Base-by-base conservation (phyloP, 2,329 filamentous ascomycete species). In the Pseudonectria buxi region DNA sequence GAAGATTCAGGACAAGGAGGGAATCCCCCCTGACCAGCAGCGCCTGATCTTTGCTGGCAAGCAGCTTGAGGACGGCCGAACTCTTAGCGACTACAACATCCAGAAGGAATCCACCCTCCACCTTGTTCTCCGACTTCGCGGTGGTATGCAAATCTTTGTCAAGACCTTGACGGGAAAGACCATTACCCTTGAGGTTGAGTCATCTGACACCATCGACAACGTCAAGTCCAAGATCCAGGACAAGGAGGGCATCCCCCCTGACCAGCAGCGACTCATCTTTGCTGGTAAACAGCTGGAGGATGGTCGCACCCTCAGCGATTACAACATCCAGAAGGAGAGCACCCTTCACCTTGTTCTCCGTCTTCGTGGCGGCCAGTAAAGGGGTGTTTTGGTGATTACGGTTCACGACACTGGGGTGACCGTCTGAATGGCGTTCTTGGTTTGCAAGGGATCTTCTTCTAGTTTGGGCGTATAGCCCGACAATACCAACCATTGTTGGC, bases 191-290 rank as follows among this genome's bases (percentile, higher is more conserved):
- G 86, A 94, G 66, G 87, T 94, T 3, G 87, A 94, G 62, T 88
- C 83, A 0, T 84, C 77, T 3, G 88, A 95, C 56, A 95, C 88
- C 33, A 95, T 95, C 62, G 88, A 95, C 71, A 95, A 95, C 46
- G 89, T 95, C 31, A 95, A 95, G 79, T 80, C 75, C 36, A 96
- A 95, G 78, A 96, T 95, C 37, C 90, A 96, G 65, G 90, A 96
- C 59, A 95, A 96, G 78, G 89, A 96, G 67, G 90, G 90, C 30
- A 95, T 96, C 39, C 90, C 89, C 31, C 89, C 89, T 13, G 89
- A 95, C 61, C 89, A 95, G 66, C 89, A 95, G 71, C 89, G 89
- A 55, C 67, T 95, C 45, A 95, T 95, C 64, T 95, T 95, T 54
- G 89, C 89, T 41, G 89, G 89, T 45, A 95, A 95, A 77, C 89